A percentile compares a stretch with the other conserved stretches of the same genome.
phyloP scores from a whole-genome alignment of 768 basidiomycete genomes.

The Calocera cornea region DNA sequence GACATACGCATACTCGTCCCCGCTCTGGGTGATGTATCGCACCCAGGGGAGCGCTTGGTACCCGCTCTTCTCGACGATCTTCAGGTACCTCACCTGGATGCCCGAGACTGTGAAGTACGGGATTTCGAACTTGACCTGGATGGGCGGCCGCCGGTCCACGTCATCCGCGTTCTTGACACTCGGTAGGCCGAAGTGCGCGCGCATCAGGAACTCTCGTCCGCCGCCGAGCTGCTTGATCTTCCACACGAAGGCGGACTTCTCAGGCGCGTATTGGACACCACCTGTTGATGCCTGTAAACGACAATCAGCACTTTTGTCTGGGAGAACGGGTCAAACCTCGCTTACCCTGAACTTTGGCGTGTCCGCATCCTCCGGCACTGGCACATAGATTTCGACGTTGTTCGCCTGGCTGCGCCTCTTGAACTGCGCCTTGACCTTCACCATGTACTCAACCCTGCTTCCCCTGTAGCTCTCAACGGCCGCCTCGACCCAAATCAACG shows the following conservation, averaged over 20 bases:
- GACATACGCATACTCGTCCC: slow-evolving; percentile 73
- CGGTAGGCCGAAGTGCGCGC: slow-evolving; percentile 93
- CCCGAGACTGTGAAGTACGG: slow-evolving; percentile 98
- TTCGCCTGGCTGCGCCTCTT: slow-evolving; percentile 93
- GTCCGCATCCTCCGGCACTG: slow-evolving; percentile 98
- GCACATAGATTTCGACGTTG: slow-evolving; percentile 96
- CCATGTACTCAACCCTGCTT: slow-evolving; percentile 33
- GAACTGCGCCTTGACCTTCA: slow-evolving; percentile 73
- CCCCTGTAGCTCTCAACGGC: slow-evolving; percentile 89
- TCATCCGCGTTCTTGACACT: slow-evolving; percentile 81
- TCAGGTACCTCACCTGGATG: slow-evolving; percentile 93
- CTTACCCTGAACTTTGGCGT: slow-evolving; percentile 90
- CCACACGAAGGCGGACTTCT: slow-evolving; percentile 98
- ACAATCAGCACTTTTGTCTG: slow-evolving; percentile 1
- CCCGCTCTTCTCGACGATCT: slow-evolving; percentile 96
- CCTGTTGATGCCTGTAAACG: slow-evolving; percentile 72
- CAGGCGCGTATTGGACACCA: slow-evolving; percentile 90
- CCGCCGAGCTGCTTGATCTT: slow-evolving; percentile 98
- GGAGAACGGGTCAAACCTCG: slow-evolving; percentile 6
- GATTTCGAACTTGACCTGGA: slow-evolving; percentile 95
- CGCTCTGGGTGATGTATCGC: slow-evolving; percentile 75
- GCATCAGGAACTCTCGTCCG: slow-evolving; percentile 91
- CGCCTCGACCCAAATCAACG: slow-evolving; percentile 94
- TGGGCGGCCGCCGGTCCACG: slow-evolving; percentile 79
- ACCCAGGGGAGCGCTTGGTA: slow-evolving; percentile 97